Base-by-base conservation (phyloP, 371 early-diverging fungal species). In the Thermomucor indicae-seudaticae region DNA sequence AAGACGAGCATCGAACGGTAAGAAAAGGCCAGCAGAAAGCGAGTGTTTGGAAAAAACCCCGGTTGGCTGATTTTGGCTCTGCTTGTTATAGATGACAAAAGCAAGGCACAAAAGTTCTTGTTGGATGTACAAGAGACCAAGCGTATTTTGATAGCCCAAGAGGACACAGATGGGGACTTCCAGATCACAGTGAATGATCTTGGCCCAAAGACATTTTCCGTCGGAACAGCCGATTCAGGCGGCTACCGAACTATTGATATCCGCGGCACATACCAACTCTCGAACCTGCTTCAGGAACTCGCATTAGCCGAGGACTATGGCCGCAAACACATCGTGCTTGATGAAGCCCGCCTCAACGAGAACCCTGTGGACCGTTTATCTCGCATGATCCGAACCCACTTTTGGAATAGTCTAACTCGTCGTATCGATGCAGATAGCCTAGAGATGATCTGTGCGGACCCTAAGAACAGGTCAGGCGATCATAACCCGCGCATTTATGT, bases 241-340 rank as follows among this genome's bases (percentile, higher is more conserved):
- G 94, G 94, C n/a, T 87, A 78, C 75, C 72, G 79, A 41, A 88
- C 87, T 46, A 84, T 84, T 49, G 92, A 91, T 47, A 78, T 96
- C 47, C 84, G 93, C 16, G 96, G 95, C 20, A 91, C 92, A 11
- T 95, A 96, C 66, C 83, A 85, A 83, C 68, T 96, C 46, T 88
- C 92, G n/a, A 93, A 92, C 58, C 71, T 96, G 28, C 64, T 96
- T 17, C 96, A 94, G 67, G 96, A 96, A 62, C 72, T 96, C 19
- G 90, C 92, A 4, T 62, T 93, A 20, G 95, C 95, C 3, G 64
- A 81, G 31, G 93, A 90, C 53, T 77, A 86, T 60, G 88, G 88
- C 3, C 78, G 91, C 27, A 85, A 79, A 55, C 80, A 83, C 51
- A 86, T 93, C 38, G 83, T 90, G 2, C 56, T 96, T 30, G 86